Conservation (phyloP, 208 protist species). For the Novymonas esmeraldas region DNA sequence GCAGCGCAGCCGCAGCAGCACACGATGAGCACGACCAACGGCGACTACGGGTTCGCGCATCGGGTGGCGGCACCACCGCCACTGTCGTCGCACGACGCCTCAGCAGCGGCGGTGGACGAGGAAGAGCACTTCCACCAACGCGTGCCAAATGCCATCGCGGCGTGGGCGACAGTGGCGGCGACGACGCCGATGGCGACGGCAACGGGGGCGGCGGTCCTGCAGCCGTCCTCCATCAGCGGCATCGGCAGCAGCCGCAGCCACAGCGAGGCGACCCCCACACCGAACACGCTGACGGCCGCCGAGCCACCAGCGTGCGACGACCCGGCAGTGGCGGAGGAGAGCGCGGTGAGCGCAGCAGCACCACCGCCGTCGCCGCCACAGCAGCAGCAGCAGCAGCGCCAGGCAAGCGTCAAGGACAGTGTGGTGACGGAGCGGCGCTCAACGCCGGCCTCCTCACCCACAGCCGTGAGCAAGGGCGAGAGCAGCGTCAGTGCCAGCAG, state of each 20-base stretch:
- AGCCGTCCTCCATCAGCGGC: slow-evolving; percentile 2
- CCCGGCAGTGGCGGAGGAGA: not conserved
- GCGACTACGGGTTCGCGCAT: not conserved
- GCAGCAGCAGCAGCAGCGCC: not conserved
- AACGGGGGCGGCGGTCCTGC: slow-evolving; percentile 11
- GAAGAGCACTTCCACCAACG: not conserved
- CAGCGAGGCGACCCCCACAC: slow-evolving; percentile 3
- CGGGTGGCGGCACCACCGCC: no score
- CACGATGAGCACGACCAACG: not conserved
- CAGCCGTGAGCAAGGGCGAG: no score
- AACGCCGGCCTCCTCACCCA: no score
- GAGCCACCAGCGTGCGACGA: not conserved
- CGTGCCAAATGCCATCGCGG: not conserved
- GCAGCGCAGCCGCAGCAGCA: not conserved
- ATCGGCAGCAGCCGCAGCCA: slow-evolving; percentile 15
- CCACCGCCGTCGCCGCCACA: not conserved
- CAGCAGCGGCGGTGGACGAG: not conserved
- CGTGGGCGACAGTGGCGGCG: not conserved
- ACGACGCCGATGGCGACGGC: not conserved
- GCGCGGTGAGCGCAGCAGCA: not conserved
- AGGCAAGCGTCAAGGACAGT: no score
- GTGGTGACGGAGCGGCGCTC: no score
- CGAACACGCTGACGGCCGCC: not conserved
- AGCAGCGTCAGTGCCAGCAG: not conserved
- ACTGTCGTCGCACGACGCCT: no score